Evolutionary conservation across 441 rosid genomes (phyloP), one percentile per base, ranked within the genome.

Genomic region (Biscutella laevigata): DNA sequence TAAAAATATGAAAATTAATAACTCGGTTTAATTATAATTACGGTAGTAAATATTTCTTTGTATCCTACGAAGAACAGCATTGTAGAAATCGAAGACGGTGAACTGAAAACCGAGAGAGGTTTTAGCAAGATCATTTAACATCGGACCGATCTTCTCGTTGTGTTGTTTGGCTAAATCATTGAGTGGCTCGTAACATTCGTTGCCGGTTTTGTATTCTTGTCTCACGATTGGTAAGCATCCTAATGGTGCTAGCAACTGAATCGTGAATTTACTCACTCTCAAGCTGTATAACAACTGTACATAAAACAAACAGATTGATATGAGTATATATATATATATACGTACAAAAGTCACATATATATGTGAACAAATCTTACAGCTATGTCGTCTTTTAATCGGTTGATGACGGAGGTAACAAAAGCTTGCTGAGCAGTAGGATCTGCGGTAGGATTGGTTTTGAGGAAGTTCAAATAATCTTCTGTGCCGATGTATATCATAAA

Each of bases 151-250:
- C 24, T 51, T 51, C 7, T 7, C 57, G 37, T 70, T 74, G 63
- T 74, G 78, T 39, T 55, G 45, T 46, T 2, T 55, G 4, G 75
- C 66, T 24, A 70, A 29, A 5, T 13, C 17, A 15, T 51, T 61
- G 25, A 38, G 60, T 46, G 11, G 29, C 8, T 64, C 69, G 15
- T 26, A 34, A 48, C 63, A 64, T 1, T 40, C 44, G 5, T 14
- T 39, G 1, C 52, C 38, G 10, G 62, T 64, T 6, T 7, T 28
- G 14, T 56, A 26, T 4, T 64, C 57, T 64, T 64, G 69, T 19
- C 58, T 57, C 14, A 49, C 38, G 14, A 64, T 64, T 0, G 69
- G 69, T 32, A 64, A 64, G n/a, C 69, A 64, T 10, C 69, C 69
- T 33, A 64, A 35, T 2, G 69, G 69, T 25, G 69, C 58, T 24